These are phyloP conservation scores for Coemansia sp. DNA, from an alignment of 192 early-diverging fungal species.

Conservation along the genomic window DNA sequence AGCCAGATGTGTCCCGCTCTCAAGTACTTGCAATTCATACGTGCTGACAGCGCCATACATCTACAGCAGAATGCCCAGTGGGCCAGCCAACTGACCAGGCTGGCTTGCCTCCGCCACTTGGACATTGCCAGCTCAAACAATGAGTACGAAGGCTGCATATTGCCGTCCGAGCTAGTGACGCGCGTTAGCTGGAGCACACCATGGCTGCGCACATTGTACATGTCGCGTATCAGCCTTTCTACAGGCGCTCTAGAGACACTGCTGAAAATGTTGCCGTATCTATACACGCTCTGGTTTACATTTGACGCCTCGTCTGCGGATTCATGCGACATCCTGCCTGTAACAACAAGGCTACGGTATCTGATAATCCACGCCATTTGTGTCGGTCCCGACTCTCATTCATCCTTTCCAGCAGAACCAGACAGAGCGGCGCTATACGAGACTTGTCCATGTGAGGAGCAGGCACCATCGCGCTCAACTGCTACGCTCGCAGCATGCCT, in stretches of 20 bases:
- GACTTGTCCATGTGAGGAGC: neutral
- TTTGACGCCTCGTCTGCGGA: constrained; percentile 10
- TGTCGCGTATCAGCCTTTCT: constrained; percentile 28
- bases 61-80: constrained; percentile 29
- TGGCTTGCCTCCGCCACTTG: constrained; percentile 16
- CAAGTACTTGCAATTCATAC: constrained; percentile 14
- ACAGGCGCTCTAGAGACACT: constrained; percentile 9
- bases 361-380: constrained; percentile 36
- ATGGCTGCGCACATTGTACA: constrained; percentile 30
- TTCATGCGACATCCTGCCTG: neutral
- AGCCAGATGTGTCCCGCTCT: constrained; percentile 19
- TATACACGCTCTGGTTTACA: constrained; percentile 44
- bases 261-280: constrained; percentile 27
- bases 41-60: constrained; percentile 27
- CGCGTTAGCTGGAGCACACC: constrained; percentile 16
- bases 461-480: neutral
- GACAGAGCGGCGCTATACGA: neutral
- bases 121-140: constrained; percentile 50
- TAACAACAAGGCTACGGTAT: constrained; percentile 12
- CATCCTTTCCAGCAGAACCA: neutral
- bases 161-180: constrained; percentile 19
- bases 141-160: constrained; percentile 41
- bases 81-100: constrained; percentile 17
- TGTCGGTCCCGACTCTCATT: neutral
- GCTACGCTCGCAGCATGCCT: constrained; percentile 19